A percentile compares a stretch with the other conserved stretches of the same genome.
These are phyloP conservation scores for Craspedostauros australis DNA, from an alignment of 108 stramenopile species.

Conservation along the genomic window DNA sequence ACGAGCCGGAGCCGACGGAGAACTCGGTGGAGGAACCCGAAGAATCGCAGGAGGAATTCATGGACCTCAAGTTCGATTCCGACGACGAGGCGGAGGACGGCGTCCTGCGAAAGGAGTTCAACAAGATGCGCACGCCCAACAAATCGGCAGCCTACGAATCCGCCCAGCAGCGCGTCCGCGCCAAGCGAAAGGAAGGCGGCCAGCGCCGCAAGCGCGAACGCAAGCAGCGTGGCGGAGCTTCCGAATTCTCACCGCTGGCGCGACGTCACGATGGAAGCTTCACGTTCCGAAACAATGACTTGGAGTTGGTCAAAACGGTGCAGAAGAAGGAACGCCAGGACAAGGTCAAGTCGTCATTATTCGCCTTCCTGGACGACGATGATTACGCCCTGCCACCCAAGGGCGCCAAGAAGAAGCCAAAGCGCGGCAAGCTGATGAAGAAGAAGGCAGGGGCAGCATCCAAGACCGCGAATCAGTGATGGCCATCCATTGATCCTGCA, in stretches of 20 bases:
- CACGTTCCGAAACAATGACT: constrained; percentile 23
- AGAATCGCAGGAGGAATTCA: constrained; percentile 3
- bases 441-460: too few species aligned
- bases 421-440: too few species aligned
- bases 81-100: background rate
- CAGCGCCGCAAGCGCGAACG: constrained; percentile 9
- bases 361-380: constrained; percentile 12
- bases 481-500: too few species aligned
- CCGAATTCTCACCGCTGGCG: constrained; percentile 26
- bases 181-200: constrained; percentile 2
- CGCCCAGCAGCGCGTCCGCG: background rate
- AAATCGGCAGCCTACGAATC: too few species aligned
- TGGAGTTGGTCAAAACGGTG: constrained; percentile 20
- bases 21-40: constrained; percentile 9
- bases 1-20: background rate
- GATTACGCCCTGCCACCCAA: too few species aligned
- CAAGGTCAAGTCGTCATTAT: constrained; percentile 6
- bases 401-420: too few species aligned
- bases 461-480: too few species aligned
- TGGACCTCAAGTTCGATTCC: background rate
- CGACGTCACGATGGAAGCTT: constrained; percentile 17
- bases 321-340: constrained; percentile 13
- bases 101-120: too few species aligned
- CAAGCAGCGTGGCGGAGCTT: constrained; percentile 6
- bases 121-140: too few species aligned